Base-by-base conservation (phyloP, 2,329 filamentous ascomycete genomes). In the Penicillium sp. region DNA sequence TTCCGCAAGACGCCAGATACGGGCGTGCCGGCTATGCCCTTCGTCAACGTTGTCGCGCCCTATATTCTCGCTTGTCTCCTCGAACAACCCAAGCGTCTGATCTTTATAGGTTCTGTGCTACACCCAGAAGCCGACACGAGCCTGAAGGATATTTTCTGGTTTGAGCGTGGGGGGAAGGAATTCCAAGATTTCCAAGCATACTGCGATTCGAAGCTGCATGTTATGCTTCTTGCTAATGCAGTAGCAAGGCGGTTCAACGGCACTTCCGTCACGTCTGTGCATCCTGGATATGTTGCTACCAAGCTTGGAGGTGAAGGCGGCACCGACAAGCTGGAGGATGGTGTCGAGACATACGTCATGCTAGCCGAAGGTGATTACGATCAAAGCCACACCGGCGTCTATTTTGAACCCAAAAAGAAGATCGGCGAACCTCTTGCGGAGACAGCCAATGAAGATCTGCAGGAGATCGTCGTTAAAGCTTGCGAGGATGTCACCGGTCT, bases 11-110 rank as follows among this genome's bases (percentile, higher is more conserved):
- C 57, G 14, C 76, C 74, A 1, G 64, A 63, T 10, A 71, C 77
- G 31, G 75, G 74, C 25, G 66, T 80, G 14, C 74, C 78, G 0
- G 68, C 70, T 9, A 65, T 81, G 11, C 77, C 80, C 38, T 74
- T 78, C 2, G 78, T 83, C 48, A 84, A 84, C 61, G 78, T 74
- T 0, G 53, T 84, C 1, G 79, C 81, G 18, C 81, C 81, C 0
- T 84, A 82, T 57, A 68, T 83, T 2, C 68, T 84, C 4, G 74
- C 79, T 0, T 75, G 71, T 27, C 64, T 81, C 8, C 73, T 83
- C 56, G 63, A 69, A 2, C 70, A 66, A 33, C 80, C 81, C 3
- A 79, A 76, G 55, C 67, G 79, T 9, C 63, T 83, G 14, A 65
- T 83, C 1, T 83, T 78, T 53, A 64, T 83, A n/a, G 76, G 72